Percentiles rank a stretch among this genome's conserved stretches.
phyloP scores from a whole-genome alignment of 2,329 filamentous ascomycete genomes.

The Tolypocladium album region DNA sequence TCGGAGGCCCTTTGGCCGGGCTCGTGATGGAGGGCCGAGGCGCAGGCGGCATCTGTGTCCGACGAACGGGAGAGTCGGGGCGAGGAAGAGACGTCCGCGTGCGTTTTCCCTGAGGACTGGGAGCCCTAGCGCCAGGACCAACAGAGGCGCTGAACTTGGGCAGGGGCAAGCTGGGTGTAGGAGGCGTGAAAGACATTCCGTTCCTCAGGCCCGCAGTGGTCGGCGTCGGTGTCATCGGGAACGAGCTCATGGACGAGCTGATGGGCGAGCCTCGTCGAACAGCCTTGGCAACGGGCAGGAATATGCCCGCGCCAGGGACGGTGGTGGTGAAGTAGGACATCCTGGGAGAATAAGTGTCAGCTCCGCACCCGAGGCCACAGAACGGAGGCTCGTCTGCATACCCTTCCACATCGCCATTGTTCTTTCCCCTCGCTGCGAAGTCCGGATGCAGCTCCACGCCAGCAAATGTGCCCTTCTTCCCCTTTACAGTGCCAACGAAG shows the following conservation, averaged over 20 bases:
- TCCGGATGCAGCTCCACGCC: conserved; percentile 81
- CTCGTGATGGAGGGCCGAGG: conserved; percentile 43
- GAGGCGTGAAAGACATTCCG: conserved; percentile 48
- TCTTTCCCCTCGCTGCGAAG: conserved; percentile 79
- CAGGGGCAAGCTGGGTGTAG: conserved; percentile 56
- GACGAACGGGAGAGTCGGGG: conserved; percentile 75
- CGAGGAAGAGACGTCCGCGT: conserved; percentile 70
- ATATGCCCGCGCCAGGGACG: conserved; percentile 77
- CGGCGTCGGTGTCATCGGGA: conserved; percentile 60
- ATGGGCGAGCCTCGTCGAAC: conserved; percentile 50
- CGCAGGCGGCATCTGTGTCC: conserved; percentile 51
- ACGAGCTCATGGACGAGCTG: conserved; percentile 38
- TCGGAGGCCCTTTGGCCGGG: conserved; percentile 23
- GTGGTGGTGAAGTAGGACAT: conserved; percentile 73
- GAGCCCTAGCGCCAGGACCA: conserved; percentile 55
- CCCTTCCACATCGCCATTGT: conserved; percentile 93
- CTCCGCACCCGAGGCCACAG: background rate
- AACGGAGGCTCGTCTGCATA: conserved; percentile 28
- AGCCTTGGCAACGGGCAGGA: conserved; percentile 77
- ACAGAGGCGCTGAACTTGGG: conserved; percentile 84
- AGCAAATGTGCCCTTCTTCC: conserved; percentile 85
- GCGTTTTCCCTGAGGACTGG: conserved; percentile 63
- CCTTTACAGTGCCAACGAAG: conserved; percentile 77
- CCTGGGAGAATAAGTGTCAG: conserved; percentile 21
- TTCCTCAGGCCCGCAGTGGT: conserved; percentile 44